phyloP scores from a whole-genome alignment of 208 protist species.

The Vickermania spadyakhi region DNA sequence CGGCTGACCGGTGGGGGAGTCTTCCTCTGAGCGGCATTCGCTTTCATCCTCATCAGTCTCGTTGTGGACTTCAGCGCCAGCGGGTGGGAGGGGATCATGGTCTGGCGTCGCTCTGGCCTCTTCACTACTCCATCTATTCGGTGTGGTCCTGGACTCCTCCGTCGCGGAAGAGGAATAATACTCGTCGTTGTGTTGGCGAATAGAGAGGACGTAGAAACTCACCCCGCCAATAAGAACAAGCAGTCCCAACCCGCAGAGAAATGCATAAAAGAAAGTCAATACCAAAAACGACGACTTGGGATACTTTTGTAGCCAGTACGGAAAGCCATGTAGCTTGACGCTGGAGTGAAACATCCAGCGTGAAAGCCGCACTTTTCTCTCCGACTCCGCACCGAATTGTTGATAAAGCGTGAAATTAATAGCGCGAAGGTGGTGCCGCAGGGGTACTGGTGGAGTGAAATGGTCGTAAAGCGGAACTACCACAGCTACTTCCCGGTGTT shows the following conservation, averaged over 20 bases:
- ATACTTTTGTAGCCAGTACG: slow-evolving; percentile 41
- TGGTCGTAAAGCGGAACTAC: slow-evolving; percentile 43
- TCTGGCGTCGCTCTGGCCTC: no score
- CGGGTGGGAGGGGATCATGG: no score
- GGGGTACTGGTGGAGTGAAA: slow-evolving; percentile 42
- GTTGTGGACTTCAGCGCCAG: no score
- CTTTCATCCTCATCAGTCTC: no score
- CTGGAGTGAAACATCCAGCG: slow-evolving; percentile 41
- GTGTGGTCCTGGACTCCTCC: no score
- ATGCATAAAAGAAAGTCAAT: slow-evolving; percentile 14
- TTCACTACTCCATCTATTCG: no score
- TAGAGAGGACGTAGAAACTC: no score
- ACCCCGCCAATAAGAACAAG: slow-evolving; percentile 4
- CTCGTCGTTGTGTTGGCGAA: no score
- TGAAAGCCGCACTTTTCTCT: slow-evolving; percentile 20
- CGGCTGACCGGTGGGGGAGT: no score
- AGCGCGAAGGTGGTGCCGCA: slow-evolving; percentile 54
- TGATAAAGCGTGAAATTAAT: slow-evolving; percentile 75
- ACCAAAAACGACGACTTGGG: slow-evolving; percentile 31
- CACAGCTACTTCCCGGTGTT: slow-evolving; percentile 30
- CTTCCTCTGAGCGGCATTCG: no score
- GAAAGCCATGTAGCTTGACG: slow-evolving; percentile 39
- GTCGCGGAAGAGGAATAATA: no score
- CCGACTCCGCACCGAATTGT: neutral
- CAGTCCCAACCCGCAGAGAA: slow-evolving; percentile 5